Base-by-base conservation (phyloP, 208 protist genomes). In the Blastocrithidia nonstop region DNA sequence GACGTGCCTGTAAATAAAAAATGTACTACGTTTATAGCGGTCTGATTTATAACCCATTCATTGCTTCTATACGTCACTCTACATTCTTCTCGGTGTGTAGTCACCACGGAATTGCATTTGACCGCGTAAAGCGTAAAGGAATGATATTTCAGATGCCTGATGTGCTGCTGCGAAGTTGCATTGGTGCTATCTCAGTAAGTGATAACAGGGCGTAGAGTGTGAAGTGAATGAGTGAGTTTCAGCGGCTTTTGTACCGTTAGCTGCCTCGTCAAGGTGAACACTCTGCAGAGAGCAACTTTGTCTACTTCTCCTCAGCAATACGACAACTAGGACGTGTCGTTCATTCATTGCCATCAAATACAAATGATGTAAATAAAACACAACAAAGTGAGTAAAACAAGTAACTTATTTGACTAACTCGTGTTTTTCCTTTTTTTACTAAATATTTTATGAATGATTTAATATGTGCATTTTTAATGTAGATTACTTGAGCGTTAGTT, bases 131-230 rank as follows among this genome's bases (percentile, higher is more conserved):
- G 6, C 66, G 53, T 6, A 48, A 29, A 5, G 88, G 88, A 13
- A 57, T 88, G 4, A 51, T 90, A 8, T 95, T 92, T 51, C 88
- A 93, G 54, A 62, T 93, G 20, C 47, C 90, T 1, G 82, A 92
- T 54, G 62, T 80, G 15, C 29, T 93, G 3, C 61, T 93, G 9
- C 58, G 74, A 28, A 65, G 80, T 35, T 93, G 82, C 56, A 16
- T 95, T 42, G 88, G 84, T 16, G 82, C 75, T 16, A 49, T 95
- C 9, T 73, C 66, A 6, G 55, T 93, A 17, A 80, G 71, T 11
- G 36, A 45, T 6, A 48, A 72, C 25, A 47, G 62, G 32, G 45
- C 46, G 7, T 39, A 35, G 5, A 64, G 66, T 6, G 69, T 76
- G 13, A 35, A 57, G 26, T 37, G 46, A n/a, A 59, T 88, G 27